These are phyloP conservation scores for Lactarius vividus DNA, from an alignment of 768 basidiomycete genomes.

Conservation along the genomic window DNA sequence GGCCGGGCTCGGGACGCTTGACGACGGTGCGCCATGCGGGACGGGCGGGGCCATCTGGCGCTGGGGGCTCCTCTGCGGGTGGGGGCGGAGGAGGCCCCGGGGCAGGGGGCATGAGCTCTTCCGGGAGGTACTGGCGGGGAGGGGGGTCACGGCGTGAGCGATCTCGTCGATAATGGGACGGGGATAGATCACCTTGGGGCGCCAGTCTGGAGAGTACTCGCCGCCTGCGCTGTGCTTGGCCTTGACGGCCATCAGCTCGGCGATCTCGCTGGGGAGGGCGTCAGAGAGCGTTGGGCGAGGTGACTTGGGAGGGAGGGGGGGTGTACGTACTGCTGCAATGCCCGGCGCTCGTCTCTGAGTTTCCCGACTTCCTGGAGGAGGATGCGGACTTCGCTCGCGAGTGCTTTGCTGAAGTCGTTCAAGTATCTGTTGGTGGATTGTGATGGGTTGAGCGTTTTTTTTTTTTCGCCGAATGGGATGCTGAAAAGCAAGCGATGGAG, in stretches of 20 bases:
- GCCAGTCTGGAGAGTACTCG: slow-evolving; percentile 75
- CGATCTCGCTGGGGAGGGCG: slow-evolving; percentile 60
- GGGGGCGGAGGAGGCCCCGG: slow-evolving; percentile 36
- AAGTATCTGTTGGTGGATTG: slow-evolving; percentile 41
- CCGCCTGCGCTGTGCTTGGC: slow-evolving; percentile 80
- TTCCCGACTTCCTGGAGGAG: slow-evolving; percentile 60
- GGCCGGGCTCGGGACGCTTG: slow-evolving; percentile 45
- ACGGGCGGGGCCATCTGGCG: slow-evolving; percentile 46
- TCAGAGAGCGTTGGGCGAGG: background rate
- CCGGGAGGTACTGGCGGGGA: slow-evolving; percentile 35
- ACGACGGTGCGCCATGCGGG: slow-evolving; percentile 76
- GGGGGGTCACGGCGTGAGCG: background rate
- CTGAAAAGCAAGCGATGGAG: background rate
- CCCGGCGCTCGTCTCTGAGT: slow-evolving; percentile 55
- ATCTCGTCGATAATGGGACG: background rate
- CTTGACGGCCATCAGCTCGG: slow-evolving; percentile 78
- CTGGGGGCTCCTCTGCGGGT: slow-evolving; percentile 45
- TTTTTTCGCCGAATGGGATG: background rate
- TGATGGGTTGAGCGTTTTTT: background rate
- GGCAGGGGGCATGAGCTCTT: slow-evolving; percentile 33
- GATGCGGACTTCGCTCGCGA: slow-evolving; percentile 59
- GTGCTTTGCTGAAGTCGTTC: slow-evolving; percentile 61
- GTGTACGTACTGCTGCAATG: slow-evolving; percentile 50
- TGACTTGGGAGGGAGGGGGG: too few species aligned
- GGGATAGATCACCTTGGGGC: slow-evolving; percentile 47